Evolutionary conservation across 2,329 filamentous ascomycete species (phyloP), one percentile per base, ranked within the genome.

Genomic region (Monosporascus sp.): DNA sequence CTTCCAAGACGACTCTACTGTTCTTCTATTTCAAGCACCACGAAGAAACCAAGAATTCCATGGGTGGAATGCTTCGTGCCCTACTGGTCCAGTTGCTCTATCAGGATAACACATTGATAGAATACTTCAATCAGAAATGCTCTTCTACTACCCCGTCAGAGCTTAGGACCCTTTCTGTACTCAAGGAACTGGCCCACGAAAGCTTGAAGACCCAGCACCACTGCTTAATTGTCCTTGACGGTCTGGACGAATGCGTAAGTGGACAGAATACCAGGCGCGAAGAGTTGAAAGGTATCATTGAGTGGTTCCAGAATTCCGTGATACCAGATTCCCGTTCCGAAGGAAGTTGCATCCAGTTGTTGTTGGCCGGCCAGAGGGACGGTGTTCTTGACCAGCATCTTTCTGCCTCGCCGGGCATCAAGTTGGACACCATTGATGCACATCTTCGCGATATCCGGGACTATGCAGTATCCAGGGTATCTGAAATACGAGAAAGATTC

Each of bases 21-120:
- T 59, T 55, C 49, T 59, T 57, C 50, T 57, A 50, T 24, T 59
- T 59, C 48, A 57, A 57, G 19, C 50, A 57, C 7, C 26, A 16
- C 3, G 41, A 46, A 9, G 37, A 57, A 6, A 50, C 48, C 2
- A 59, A 53, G 22, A 43, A 20, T 7, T 52, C 52, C 1, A 52
- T 57, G 48, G 11, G 8, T 11, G 2, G 49, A 8, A 57, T 59
- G 55, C 17, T 53, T 3, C 51, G 54, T n/a, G 22, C 54, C 20
- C 19, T 56, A 6, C 17, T 56, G n/a, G 48, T 40, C 24, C 54
- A 56, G 43, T 24, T 56, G 7, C 49, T 51, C 2, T 11, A 17
- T 19, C 16, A 36, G 37, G 54, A 56, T 16, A 8, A 3, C 36
- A n/a, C 16, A 8, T 1, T 53, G 20, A 37, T 40, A 7, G 48